Conservation (phyloP, 345 rosid genomes). For the Eucalyptus leucophloia region DNA sequence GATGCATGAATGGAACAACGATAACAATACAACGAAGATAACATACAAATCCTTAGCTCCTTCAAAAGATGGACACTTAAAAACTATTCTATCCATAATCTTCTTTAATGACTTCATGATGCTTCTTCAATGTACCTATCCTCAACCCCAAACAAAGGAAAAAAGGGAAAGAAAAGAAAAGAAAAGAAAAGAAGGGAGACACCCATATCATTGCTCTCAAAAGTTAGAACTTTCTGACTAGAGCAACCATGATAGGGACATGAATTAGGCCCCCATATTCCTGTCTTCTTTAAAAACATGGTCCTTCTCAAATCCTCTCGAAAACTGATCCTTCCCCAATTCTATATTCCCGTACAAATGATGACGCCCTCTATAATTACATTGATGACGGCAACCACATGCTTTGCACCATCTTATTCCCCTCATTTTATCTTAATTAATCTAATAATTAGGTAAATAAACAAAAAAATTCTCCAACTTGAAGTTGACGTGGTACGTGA, state of each 20-base stretch:
- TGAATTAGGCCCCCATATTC: neutral
- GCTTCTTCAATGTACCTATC: neutral
- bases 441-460: neutral
- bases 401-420: neutral
- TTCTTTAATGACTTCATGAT: neutral
- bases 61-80: neutral
- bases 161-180: neutral
- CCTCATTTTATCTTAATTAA: neutral
- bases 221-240: neutral
- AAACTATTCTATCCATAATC: neutral
- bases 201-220: neutral
- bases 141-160: neutral
- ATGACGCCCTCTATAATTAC: neutral
- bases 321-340: neutral
- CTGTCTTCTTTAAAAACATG: neutral
- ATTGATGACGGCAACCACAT: slow-evolving; percentile 5
- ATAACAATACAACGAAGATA: neutral
- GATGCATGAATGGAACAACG: neutral
- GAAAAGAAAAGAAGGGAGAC: neutral
- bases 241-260: neutral
- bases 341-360: neutral
- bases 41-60: neutral
- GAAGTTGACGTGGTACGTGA: neutral
- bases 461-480: neutral
- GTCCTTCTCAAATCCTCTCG: neutral